Base-by-base conservation (phyloP, 1,284 basidiomycete genomes). In the Erythrobasidium hasegawianum region DNA sequence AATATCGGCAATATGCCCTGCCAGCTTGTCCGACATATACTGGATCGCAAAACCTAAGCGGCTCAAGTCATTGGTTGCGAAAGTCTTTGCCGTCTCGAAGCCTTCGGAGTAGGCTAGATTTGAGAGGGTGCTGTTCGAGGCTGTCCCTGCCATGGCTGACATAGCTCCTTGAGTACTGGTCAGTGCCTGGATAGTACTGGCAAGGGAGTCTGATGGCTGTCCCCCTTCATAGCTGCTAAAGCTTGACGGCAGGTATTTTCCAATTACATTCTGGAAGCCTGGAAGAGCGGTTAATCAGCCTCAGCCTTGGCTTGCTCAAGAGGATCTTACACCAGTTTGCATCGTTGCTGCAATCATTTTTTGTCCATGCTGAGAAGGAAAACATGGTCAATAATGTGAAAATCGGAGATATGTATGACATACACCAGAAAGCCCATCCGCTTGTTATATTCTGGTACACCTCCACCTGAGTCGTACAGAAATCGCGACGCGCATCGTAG, bases 341-440 rank as follows among this genome's bases (percentile, higher is more conserved):
- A 24, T 47, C 43, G 14, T 47, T 47, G 43, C 22, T 47, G 14
- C 43, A 47, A n/a, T 14, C 43, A 7, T 47, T 14, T 24, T 47
- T 24, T 14, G 43, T 47, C 43, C 43, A 47, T 47, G 43, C 43
- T 47, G 43, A 7, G n/a, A n/a, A n/a, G n/a, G n/a, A n/a, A n/a
- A n/a, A n/a, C n/a, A n/a, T n/a, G n/a, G n/a, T n/a, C n/a, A n/a
- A n/a, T n/a, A n/a, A n/a, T n/a, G n/a, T n/a, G n/a, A n/a, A n/a
- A n/a, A n/a, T n/a, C n/a, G n/a, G n/a, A n/a, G n/a, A n/a, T n/a
- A n/a, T n/a, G n/a, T n/a, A n/a, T n/a, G n/a, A 47, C 43, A 5
- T 47, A 47, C 43, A 47, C 43, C 43, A 47, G 43, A 47, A 47
- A 4, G 16, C n/a, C 43, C 43, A 47, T n/a, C 43, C 43, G 43